A percentile compares a stretch with the other conserved stretches of the same genome.
These are phyloP conservation scores for Euryodendron excelsum DNA, from an alignment of 148 eudicot species.

Conservation along the genomic window DNA sequence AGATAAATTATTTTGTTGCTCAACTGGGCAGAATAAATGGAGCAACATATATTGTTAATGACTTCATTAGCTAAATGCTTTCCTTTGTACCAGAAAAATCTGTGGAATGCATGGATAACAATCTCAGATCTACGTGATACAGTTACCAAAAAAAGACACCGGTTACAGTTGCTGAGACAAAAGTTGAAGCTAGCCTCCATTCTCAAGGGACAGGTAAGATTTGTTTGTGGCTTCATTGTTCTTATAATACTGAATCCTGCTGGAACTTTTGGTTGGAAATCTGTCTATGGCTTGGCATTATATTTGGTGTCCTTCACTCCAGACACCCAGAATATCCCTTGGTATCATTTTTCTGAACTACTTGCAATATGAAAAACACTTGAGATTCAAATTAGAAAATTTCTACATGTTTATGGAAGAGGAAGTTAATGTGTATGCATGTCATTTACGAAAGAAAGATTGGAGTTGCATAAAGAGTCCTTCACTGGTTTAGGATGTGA, in stretches of 20 bases:
- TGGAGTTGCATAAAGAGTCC: background rate
- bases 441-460: background rate
- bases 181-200: constrained; percentile 84
- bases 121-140: constrained; percentile 79
- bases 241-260: constrained; percentile 1
- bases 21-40: background rate
- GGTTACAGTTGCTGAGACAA: constrained; percentile 73
- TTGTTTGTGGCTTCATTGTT: constrained; percentile 11
- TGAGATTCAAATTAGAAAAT: background rate
- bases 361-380: background rate
- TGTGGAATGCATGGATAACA: constrained; percentile 97
- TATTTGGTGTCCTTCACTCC: background rate
- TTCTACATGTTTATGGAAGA: background rate
- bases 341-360: background rate
- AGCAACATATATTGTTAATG: background rate
- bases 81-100: constrained; percentile 56
- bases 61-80: constrained; percentile 7
- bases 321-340: too few species aligned
- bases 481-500: background rate
- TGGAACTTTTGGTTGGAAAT: background rate
- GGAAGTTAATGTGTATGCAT: background rate
- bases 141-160: constrained; percentile 77
- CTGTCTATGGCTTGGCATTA: background rate
- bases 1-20: background rate
- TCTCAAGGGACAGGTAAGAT: constrained; percentile 80